These are phyloP conservation scores for Zostera marina DNA, from an alignment of 116 monocot species.

Conservation along the genomic window DNA sequence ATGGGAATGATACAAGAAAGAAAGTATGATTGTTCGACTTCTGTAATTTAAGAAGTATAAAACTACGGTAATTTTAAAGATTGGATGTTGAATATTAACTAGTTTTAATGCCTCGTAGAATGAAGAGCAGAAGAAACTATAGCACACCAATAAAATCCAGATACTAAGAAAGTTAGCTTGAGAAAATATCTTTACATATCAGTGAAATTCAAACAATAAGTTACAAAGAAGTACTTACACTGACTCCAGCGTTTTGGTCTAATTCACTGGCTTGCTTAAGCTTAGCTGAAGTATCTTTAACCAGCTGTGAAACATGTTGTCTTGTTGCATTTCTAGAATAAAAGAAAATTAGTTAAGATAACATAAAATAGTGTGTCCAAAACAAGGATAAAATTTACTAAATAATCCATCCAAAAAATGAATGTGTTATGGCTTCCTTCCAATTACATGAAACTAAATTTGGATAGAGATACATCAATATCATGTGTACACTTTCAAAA, in stretches of 20 bases:
- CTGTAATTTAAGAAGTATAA: too few species aligned
- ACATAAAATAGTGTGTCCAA: not conserved
- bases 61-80: too few species aligned
- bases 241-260: conserved; percentile 18
- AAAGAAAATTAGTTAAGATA: not conserved
- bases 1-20: too few species aligned
- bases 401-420: not conserved
- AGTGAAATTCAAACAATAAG: not conserved
- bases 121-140: too few species aligned
- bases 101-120: too few species aligned
- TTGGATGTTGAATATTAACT: too few species aligned
- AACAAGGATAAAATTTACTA: not conserved
- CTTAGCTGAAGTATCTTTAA: conserved; percentile 34
- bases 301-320: conserved; percentile 22
- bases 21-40: too few species aligned
- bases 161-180: not conserved
- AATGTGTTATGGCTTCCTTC: not conserved
- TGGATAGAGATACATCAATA: too few species aligned
- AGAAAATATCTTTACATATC: not conserved
- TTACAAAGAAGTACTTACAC: conserved; percentile 15
- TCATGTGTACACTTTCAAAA: too few species aligned
- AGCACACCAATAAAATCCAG: too few species aligned
- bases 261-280: conserved; percentile 32
- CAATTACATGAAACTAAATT: too few species aligned
- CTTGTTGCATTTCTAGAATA: conserved; percentile 25